phyloP scores from a whole-genome alignment of 1,284 basidiomycete species.

The Pseudozyma tsukubaensis region DNA sequence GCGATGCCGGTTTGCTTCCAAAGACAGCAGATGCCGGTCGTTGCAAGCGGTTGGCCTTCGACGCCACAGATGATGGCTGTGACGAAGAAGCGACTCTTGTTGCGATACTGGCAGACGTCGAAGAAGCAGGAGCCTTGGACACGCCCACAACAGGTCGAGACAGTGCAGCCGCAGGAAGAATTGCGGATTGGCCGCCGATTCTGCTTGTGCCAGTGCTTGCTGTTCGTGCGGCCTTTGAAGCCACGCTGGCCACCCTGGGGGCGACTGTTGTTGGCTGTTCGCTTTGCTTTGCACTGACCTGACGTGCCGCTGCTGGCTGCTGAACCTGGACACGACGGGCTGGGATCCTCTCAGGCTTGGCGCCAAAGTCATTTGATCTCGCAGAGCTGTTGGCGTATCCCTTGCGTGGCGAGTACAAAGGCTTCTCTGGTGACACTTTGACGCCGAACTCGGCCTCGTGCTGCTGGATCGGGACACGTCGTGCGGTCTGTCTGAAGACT shows the following conservation, averaged over 20 bases:
- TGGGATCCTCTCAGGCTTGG: slow-evolving; percentile 34
- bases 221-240: slow-evolving; percentile 27
- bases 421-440: slow-evolving; percentile 39
- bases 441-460: slow-evolving; percentile 52
- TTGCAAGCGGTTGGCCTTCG: slow-evolving; percentile 30
- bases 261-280: neutral
- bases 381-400: slow-evolving; percentile 40
- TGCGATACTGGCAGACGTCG: slow-evolving; percentile 1
- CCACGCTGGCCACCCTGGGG: slow-evolving; percentile 24
- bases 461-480: slow-evolving; percentile 47
- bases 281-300: slow-evolving; percentile 5
- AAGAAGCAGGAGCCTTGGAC: neutral
- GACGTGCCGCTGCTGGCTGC: slow-evolving; percentile 5
- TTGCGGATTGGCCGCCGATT: slow-evolving; percentile 17
- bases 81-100: slow-evolving; percentile 4
- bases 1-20: slow-evolving; percentile 17
- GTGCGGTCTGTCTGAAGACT: slow-evolving; percentile 43
- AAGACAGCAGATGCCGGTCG: slow-evolving; percentile 28
- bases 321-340: slow-evolving; percentile 38
- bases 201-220: slow-evolving; percentile 21
- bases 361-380: slow-evolving; percentile 20
- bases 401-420: slow-evolving; percentile 35
- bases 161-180: slow-evolving; percentile 23
- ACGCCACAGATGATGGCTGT: slow-evolving; percentile 30
- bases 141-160: slow-evolving; percentile 6